Conservation (phyloP, 768 basidiomycete genomes). For the Suillus subaureus region DNA sequence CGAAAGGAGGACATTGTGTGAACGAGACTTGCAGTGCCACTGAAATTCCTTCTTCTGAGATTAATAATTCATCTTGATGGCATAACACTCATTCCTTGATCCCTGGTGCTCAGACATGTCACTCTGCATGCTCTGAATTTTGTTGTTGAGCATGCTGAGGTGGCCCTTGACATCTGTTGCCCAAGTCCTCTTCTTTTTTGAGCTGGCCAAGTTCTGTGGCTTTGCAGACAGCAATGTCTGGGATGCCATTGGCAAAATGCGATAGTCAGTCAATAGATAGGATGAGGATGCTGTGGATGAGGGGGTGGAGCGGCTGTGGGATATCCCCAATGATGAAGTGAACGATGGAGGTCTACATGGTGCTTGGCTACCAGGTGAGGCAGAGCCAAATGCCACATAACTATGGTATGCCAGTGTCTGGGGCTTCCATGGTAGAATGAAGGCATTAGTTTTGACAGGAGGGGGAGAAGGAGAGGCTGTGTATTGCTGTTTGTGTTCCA, state of each 20-base stretch:
- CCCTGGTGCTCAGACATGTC: background rate
- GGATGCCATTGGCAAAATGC: background rate
- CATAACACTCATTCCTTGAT: background rate
- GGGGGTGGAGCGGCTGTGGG: background rate
- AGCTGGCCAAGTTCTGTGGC: background rate
- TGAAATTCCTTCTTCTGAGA: background rate
- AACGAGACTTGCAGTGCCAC: background rate
- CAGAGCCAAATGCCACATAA: background rate
- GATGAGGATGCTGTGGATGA: background rate
- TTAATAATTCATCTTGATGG: background rate
- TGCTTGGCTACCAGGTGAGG: background rate
- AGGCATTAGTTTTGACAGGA: background rate
- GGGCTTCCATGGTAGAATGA: background rate
- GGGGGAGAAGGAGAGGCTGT: too few species aligned
- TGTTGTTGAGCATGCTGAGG: background rate
- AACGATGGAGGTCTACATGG: background rate
- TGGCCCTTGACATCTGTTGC: background rate
- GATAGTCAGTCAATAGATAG: background rate
- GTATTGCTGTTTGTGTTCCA: background rate
- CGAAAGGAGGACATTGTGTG: background rate
- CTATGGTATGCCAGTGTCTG: background rate
- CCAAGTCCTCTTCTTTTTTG: background rate
- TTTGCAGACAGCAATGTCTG: background rate
- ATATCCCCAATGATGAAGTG: background rate
- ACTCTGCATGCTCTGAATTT: background rate